These are phyloP conservation scores for Quercus lobata DNA, from an alignment of 331 rosid species.

Conservation along the genomic window DNA sequence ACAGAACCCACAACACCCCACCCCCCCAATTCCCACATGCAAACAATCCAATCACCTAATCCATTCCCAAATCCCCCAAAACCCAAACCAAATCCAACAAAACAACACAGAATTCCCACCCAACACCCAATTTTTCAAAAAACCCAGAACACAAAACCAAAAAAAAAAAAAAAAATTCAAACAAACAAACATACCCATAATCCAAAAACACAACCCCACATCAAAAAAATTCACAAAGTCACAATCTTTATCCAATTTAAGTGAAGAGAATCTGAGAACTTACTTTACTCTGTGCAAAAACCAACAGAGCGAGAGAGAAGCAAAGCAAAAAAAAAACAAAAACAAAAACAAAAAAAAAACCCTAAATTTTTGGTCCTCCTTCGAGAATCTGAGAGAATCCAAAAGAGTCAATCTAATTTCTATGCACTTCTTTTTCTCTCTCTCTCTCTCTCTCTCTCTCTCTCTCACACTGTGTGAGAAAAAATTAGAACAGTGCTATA, in stretches of 20 bases:
- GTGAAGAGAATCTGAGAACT: conserved; percentile 19
- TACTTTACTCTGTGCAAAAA: conserved; percentile 16
- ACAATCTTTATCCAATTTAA: conserved; percentile 3
- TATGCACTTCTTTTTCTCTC: conserved; percentile 8
- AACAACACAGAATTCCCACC: background rate
- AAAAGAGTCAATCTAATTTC: conserved; percentile 47
- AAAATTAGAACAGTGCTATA: background rate
- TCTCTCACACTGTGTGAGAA: conserved; percentile 1
- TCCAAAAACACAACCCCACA: conserved; percentile 20
- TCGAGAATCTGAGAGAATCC: conserved; percentile 42
- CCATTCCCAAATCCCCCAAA: background rate
- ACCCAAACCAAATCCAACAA: background rate
- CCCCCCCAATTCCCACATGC: background rate
- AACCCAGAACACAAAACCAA: conserved; percentile 8
- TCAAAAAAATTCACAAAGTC: background rate
- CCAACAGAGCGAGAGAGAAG: background rate
- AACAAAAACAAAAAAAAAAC: conserved; percentile 6
- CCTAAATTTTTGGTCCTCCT: conserved; percentile 44
- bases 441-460: no score
- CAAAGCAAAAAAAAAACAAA: background rate
- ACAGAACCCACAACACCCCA: background rate
- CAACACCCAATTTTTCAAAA: background rate
- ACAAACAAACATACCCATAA: background rate
- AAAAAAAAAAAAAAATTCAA: no score
- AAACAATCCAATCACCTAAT: background rate